phyloP scores from a whole-genome alignment of 2,329 filamentous ascomycete species.

The Aspergillus ruber region DNA sequence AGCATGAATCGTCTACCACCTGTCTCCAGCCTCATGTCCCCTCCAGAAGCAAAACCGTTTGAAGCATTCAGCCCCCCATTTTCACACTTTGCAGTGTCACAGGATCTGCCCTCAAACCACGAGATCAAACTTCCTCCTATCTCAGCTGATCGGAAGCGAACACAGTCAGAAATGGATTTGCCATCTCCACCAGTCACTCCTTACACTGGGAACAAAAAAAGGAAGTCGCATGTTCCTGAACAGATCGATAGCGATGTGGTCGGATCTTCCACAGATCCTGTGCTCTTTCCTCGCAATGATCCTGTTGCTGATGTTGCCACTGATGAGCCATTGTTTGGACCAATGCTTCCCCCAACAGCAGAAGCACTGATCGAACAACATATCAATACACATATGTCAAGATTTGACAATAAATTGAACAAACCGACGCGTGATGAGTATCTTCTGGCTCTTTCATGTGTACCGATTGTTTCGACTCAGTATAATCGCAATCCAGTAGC shows the following conservation, averaged over 20 bases:
- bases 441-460: constrained; percentile 37
- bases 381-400: constrained; percentile 37
- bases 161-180: constrained; percentile 38
- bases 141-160: constrained; percentile 35
- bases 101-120: constrained; percentile 20
- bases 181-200: constrained; percentile 43
- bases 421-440: constrained; percentile 41
- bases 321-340: constrained; percentile 37
- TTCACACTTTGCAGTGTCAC: constrained; percentile 23
- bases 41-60: constrained; percentile 44
- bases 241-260: constrained; percentile 25
- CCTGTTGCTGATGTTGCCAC: constrained; percentile 24
- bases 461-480: constrained; percentile 35
- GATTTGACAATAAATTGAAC: constrained; percentile 35
- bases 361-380: constrained; percentile 38
- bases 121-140: constrained; percentile 37
- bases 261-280: constrained; percentile 30
- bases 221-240: constrained; percentile 26
- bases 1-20: constrained; percentile 39
- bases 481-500: constrained; percentile 41
- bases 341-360: constrained; percentile 26
- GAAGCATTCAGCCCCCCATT: constrained; percentile 38
- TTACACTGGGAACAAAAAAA: constrained; percentile 36
- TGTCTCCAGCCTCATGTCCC: constrained; percentile 42
- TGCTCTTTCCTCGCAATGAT: constrained; percentile 38